Evolutionary conservation across 345 rosid genomes (phyloP), one percentile per base, ranked within the genome.

Genomic region (Cardamine chenopodiifolia): DNA sequence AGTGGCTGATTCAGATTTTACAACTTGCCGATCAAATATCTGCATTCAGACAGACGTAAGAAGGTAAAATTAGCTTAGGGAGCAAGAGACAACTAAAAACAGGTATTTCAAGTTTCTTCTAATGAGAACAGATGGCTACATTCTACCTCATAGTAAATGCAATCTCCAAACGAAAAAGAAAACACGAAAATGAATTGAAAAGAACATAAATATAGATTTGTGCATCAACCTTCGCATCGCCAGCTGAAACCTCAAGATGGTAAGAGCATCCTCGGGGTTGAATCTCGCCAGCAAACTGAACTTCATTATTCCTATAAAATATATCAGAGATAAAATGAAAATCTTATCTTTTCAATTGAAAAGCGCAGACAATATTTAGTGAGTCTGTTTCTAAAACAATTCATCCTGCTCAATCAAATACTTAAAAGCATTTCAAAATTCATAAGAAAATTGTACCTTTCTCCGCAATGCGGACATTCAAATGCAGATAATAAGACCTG

Each of bases 231-330:
- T 85, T 83, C 44, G 2, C 88, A 72, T 90, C 90, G 8, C 97
- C 90, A 37, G 90, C 52, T 70, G 82, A 81, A 54, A 92, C 83
- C 59, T 82, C 69, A 79, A 91, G 81, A 63, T 6, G 70, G 75
- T 87, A 91, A 81, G 73, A 73, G 73, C 97, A 88, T 11, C 96
- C 97, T 40, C 82, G 78, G 7, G 88, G 82, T 78, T 91, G 97
- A 69, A 93, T 86, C 85, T 91, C 97, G 26, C 97, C 99, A 1
- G 97, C 99, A 85, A 91, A 94, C 83, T 94, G 97, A 72, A 92
- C 97, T 76, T 94, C 96, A 80, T 91, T 91, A 68, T 94, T 94
- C 89, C 98, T 87, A 65, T 10, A 25, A 31, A 20, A 56, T 50
- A 77, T 45, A 29, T 55, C 1, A 57, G 22, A 15, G 19, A 37